Percentiles rank a stretch among this genome's conserved stretches.
These are phyloP conservation scores for Candida morakotiae DNA, from an alignment of 805 yeast species.

Conservation along the genomic window DNA sequence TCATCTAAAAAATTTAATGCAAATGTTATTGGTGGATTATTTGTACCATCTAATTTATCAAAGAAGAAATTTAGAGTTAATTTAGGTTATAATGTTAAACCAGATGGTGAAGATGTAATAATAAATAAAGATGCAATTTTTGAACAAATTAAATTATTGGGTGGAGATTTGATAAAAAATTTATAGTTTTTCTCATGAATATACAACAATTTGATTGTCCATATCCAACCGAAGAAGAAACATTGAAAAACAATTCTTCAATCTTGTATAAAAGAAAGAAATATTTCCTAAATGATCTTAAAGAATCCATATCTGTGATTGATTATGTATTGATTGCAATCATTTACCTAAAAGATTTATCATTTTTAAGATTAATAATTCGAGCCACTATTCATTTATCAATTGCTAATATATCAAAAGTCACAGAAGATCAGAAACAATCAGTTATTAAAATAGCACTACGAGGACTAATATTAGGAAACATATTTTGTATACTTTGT, in stretches of 20 bases:
- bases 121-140: conserved; percentile 72
- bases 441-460: conserved; percentile 26
- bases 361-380: conserved; percentile 25
- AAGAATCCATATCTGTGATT: conserved; percentile 26
- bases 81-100: conserved; percentile 68
- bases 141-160: conserved; percentile 63
- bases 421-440: conserved; percentile 23
- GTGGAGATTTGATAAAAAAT: conserved; percentile 55
- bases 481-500: conserved; percentile 17
- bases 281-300: conserved; percentile 33
- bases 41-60: conserved; percentile 61
- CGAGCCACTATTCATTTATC: conserved; percentile 25
- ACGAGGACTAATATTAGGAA: conserved; percentile 18
- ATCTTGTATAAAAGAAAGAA: conserved; percentile 41
- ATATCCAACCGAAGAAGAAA: conserved; percentile 36
- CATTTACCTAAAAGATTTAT: conserved; percentile 39
- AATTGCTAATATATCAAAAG: conserved; percentile 23
- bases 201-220: neutral
- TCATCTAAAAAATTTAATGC: conserved; percentile 57
- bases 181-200: conserved; percentile 14
- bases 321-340: conserved; percentile 35
- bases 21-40: conserved; percentile 73
- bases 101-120: conserved; percentile 50
- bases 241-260: conserved; percentile 35
- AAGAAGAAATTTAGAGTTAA: conserved; percentile 75